Base-by-base conservation (phyloP, 371 early-diverging fungal species). In the Blastocladiella emersonii region DNA sequence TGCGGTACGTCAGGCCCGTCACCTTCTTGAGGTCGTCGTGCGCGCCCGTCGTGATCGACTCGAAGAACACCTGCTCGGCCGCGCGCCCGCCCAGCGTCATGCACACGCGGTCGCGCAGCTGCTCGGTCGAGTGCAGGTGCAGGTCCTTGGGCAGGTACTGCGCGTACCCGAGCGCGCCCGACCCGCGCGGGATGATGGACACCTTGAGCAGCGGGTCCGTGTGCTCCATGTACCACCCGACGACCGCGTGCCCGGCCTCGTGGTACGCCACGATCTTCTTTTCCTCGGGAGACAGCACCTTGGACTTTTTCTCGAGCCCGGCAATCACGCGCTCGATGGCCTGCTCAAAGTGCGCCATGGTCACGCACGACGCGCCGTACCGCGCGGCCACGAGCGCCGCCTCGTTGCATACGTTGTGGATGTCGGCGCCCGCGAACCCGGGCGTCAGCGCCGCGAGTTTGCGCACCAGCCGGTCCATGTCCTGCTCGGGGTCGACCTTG, bases 221-320 rank as follows among this genome's bases (percentile, higher is more conserved):
- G 64, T 94, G 86, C 66, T 92, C 80, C 68, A 98, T 75, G 74
- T 88, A 98, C 98, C 98, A 98, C 36, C 98, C 98, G 30, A 90
- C 93, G 36, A 98, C 93, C 49, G 98, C 98, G 68, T 98, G 98
- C 7, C 98, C 98, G 44, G 98, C 98, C 77, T 98, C 98, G 72
- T 98, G 98, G 73, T 98, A 94, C 27, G 98, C 98, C 27, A 98
- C 98, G 12, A 91, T 94, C 78, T 88, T 93, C 87, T 98, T 98
- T 74, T 98, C 98, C 66, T 94, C 93, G 1, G 98, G 96, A 17
- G 92, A 88, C 60, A 98, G 75, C 2, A 95, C 91, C 45, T 91
- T 85, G 35, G 92, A 88, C 73, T 93, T 94, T 84, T 94, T 96
- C 75, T 98, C 98, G 25, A 97, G 76, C 56, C 98, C 98, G 27